Percentiles rank a stretch among this genome's conserved stretches.
These are phyloP conservation scores for Camelina hispida DNA, from an alignment of 345 rosid species.

Conservation along the genomic window DNA sequence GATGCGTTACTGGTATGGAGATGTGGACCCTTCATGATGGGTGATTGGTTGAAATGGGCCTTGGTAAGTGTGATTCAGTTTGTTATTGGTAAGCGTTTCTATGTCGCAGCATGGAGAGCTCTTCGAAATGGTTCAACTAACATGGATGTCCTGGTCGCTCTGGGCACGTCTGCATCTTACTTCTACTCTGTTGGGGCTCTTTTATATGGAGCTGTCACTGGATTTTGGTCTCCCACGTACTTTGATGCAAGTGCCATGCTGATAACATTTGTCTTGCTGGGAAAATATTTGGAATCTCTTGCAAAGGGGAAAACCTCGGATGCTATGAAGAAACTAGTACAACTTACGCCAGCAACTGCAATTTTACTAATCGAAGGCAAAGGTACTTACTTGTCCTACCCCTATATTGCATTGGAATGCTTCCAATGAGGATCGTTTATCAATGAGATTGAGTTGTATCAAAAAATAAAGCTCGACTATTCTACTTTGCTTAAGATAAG, in stretches of 20 bases:
- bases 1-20: conserved; percentile 78
- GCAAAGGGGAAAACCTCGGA: conserved; percentile 99
- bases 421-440: background rate
- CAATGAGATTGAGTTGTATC: background rate
- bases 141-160: conserved; percentile 98
- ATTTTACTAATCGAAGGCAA: conserved; percentile 78
- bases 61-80: conserved; percentile 91
- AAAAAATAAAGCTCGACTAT: conserved; percentile 7
- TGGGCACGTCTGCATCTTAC: conserved; percentile 96
- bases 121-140: conserved; percentile 98
- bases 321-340: conserved; percentile 96
- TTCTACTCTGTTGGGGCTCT: conserved; percentile 96
- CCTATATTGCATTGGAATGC: background rate
- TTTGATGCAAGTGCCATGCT: conserved; percentile 99
- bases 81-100: conserved; percentile 96
- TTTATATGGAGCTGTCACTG: conserved; percentile 92
- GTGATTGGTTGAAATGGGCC: conserved; percentile 99
- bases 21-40: conserved; percentile 94
- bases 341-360: conserved; percentile 96
- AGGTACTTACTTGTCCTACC: conserved; percentile 50
- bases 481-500: conserved; percentile 7
- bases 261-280: conserved; percentile 94
- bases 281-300: conserved; percentile 93
- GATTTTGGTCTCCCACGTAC: conserved; percentile 95
- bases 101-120: conserved; percentile 95